Percentiles rank a stretch among this genome's conserved stretches.
These are phyloP conservation scores for Penicillium angulare DNA, from an alignment of 495 filamentous ascomycete species.

Conservation along the genomic window DNA sequence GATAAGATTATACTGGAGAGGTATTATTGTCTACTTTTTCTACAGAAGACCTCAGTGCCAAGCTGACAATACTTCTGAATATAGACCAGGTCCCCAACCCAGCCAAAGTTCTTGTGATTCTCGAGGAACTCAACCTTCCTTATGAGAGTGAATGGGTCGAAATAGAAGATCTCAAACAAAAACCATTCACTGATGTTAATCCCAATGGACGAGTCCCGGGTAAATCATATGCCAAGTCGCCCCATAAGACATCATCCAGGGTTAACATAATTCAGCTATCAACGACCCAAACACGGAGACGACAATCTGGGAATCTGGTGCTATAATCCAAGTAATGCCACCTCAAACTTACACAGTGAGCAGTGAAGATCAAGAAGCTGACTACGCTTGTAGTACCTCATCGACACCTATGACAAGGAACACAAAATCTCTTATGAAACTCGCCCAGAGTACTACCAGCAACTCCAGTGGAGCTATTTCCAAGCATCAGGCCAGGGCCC, in stretches of 20 bases:
- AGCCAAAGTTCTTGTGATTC: conserved; percentile 56
- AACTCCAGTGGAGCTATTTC: not conserved
- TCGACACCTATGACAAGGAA: conserved; percentile 59
- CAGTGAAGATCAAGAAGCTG: not conserved
- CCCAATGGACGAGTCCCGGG: conserved; percentile 60
- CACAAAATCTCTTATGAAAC: conserved; percentile 32
- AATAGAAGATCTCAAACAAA: conserved; percentile 50
- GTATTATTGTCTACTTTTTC: not conserved
- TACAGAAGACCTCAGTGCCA: not conserved
- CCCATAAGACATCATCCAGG: not conserved
- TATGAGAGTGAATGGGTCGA: conserved; percentile 40
- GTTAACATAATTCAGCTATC: conserved; percentile 28
- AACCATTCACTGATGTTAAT: conserved; percentile 50
- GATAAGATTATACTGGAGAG: not conserved
- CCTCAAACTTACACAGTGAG: not conserved
- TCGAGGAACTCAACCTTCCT: conserved; percentile 55
- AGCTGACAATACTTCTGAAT: too few relatives aligned
- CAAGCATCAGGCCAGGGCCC: not conserved
- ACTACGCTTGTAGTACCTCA: conserved; percentile 41
- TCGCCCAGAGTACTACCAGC: not conserved
- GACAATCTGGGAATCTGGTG: conserved; percentile 63
- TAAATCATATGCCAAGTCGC: not conserved
- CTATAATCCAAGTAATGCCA: conserved; percentile 46
- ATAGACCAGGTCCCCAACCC: conserved; percentile 43
- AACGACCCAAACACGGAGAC: conserved; percentile 62